Percentiles rank a stretch among this genome's conserved stretches.
Evolutionary conservation across 345 rosid genomes (phyloP).

Genomic region (Eucalyptus polyanthemos): DNA sequence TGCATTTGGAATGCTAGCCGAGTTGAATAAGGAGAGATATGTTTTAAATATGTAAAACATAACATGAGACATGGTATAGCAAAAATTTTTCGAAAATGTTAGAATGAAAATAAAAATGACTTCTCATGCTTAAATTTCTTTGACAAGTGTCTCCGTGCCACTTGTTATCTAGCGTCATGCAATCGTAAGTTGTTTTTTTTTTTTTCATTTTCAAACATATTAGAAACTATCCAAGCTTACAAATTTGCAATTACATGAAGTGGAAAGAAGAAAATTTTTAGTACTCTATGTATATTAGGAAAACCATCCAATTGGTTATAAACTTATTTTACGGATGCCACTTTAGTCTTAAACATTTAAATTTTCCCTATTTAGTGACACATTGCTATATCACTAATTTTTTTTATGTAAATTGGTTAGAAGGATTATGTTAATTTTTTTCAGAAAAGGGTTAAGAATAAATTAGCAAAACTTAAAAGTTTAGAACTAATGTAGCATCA

Average conservation of each 20-base stretch:
- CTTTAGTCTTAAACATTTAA: neutral
- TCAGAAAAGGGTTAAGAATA: no score
- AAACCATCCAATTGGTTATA: neutral
- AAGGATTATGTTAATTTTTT: fast-evolving
- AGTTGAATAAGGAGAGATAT: neutral
- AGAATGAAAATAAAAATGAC: neutral
- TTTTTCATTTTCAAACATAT: neutral
- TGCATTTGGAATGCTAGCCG: neutral
- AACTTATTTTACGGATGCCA: neutral
- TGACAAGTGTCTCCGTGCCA: neutral
- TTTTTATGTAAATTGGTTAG: neutral
- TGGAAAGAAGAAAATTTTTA: neutral
- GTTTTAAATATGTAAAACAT: neutral
- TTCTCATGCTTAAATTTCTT: neutral
- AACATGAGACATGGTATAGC: neutral
- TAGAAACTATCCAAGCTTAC: neutral
- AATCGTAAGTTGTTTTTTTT: neutral
- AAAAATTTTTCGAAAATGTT: neutral
- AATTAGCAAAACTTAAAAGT: neutral
- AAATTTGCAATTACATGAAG: neutral
- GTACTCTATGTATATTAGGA: neutral
- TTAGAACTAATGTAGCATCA: neutral
- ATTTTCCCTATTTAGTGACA: neutral
- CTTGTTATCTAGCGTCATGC: neutral
- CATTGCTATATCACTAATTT: fast-evolving